These are phyloP conservation scores for Fibroporia radiculosa DNA, from an alignment of 768 basidiomycete species.

Conservation along the genomic window DNA sequence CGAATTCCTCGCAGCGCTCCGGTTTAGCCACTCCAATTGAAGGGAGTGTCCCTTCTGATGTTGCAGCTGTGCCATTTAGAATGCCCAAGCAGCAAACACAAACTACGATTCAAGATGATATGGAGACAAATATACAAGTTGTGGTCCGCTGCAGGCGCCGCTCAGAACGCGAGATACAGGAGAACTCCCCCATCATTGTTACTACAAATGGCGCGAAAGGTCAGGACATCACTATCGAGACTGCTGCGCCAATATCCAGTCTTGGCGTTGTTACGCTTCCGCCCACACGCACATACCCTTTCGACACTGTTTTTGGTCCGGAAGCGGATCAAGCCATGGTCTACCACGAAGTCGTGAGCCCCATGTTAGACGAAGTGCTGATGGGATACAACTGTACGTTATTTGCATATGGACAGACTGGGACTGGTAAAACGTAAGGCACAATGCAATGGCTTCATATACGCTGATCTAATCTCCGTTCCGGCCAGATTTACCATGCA, in stretches of 20 bases:
- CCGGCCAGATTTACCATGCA: slow-evolving; percentile 90
- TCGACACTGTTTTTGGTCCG: slow-evolving; percentile 93
- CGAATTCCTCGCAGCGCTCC: slow-evolving; percentile 29
- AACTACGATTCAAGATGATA: slow-evolving; percentile 24
- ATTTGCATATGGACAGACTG: slow-evolving; percentile 98
- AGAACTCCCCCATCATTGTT: slow-evolving; percentile 84
- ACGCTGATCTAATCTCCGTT: background rate
- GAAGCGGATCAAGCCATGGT: slow-evolving; percentile 94
- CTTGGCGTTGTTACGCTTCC: slow-evolving; percentile 70
- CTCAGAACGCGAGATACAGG: slow-evolving; percentile 77
- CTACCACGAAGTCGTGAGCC: slow-evolving; percentile 88
- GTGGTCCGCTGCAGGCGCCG: slow-evolving; percentile 85
- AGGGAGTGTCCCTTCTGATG: background rate
- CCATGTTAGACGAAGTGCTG: slow-evolving; percentile 91
- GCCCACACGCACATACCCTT: slow-evolving; percentile 82
- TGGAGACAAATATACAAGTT: slow-evolving; percentile 87
- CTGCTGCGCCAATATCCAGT: slow-evolving; percentile 57
- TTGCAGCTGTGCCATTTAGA: slow-evolving; percentile 13
- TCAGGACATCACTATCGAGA: slow-evolving; percentile 76
- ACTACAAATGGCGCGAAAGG: slow-evolving; percentile 68
- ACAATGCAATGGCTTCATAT: too few species aligned
- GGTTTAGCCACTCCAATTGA: slow-evolving; percentile 1
- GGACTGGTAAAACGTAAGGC: slow-evolving; percentile 94
- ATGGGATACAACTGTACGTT: slow-evolving; percentile 95
- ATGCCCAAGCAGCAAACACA: background rate